A percentile compares a stretch with the other conserved stretches of the same genome.
phyloP scores from a whole-genome alignment of 2,329 filamentous ascomycete species.

The Neonectria hederae region DNA sequence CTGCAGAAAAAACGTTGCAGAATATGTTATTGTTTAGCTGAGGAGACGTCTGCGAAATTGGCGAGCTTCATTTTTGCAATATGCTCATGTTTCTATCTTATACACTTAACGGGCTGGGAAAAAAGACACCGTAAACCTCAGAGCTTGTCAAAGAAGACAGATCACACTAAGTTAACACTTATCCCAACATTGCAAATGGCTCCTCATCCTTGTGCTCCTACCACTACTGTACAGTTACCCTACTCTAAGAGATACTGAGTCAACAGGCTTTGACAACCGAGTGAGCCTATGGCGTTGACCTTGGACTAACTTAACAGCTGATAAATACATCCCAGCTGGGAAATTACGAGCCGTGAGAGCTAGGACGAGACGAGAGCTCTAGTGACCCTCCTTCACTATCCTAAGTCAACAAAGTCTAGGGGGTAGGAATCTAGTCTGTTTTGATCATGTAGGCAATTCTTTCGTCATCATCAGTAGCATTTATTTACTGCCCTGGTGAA shows the following conservation, averaged over 20 bases:
- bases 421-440: no score
- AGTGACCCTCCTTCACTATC: neutral
- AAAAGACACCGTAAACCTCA: no score
- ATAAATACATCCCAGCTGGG: neutral
- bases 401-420: neutral
- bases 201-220: no score
- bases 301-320: neutral
- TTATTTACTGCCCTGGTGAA: neutral
- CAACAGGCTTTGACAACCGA: neutral
- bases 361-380: neutral
- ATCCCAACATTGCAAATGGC: no score
- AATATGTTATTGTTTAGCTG: neutral
- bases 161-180: no score
- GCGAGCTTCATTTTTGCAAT: no score
- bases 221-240: neutral
- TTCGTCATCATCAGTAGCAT: neutral
- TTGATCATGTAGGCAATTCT: neutral
- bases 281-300: neutral
- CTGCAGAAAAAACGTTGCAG: neutral
- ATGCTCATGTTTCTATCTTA: no score
- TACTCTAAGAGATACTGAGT: neutral
- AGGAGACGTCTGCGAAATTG: neutral
- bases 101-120: no score
- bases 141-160: no score
- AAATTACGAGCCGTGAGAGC: neutral